Conservation (phyloP, 345 rosid species). For the Hirschfeldia incana region DNA sequence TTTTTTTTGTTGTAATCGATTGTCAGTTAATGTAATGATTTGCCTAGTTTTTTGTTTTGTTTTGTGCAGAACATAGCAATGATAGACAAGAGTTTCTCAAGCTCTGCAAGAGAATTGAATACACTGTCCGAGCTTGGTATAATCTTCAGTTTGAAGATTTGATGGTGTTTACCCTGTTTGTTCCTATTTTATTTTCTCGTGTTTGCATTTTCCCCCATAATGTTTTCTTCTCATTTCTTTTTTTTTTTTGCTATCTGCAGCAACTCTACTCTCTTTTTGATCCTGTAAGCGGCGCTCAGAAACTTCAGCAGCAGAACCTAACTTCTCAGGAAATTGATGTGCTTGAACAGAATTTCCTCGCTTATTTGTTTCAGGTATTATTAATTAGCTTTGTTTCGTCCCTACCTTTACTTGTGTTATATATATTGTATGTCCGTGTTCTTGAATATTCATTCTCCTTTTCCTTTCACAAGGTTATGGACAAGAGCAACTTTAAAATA, state of each 20-base stretch:
- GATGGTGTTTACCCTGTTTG: slow-evolving; percentile 53
- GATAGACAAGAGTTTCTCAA: slow-evolving; percentile 82
- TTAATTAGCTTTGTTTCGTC: neutral
- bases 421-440: neutral
- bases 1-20: neutral
- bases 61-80: slow-evolving; percentile 58
- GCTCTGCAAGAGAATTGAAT: slow-evolving; percentile 91
- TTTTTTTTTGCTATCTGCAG: slow-evolving; percentile 45
- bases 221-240: neutral
- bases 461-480: slow-evolving; percentile 59
- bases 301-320: slow-evolving; percentile 75
- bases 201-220: neutral
- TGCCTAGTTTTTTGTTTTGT: neutral
- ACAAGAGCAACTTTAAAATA: slow-evolving; percentile 92
- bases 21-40: neutral
- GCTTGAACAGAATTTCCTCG: slow-evolving; percentile 87
- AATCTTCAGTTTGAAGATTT: slow-evolving; percentile 90
- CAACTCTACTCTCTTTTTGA: slow-evolving; percentile 93
- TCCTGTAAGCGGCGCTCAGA: slow-evolving; percentile 73
- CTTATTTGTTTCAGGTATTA: slow-evolving; percentile 85
- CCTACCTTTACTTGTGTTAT: neutral
- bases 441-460: neutral
- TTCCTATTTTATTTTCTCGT: neutral
- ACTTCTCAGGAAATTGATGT: slow-evolving; percentile 63
- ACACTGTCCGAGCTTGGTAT: slow-evolving; percentile 97